Base-by-base conservation (phyloP, 2,329 filamentous ascomycete species). In the Setomelanomma holmii region DNA sequence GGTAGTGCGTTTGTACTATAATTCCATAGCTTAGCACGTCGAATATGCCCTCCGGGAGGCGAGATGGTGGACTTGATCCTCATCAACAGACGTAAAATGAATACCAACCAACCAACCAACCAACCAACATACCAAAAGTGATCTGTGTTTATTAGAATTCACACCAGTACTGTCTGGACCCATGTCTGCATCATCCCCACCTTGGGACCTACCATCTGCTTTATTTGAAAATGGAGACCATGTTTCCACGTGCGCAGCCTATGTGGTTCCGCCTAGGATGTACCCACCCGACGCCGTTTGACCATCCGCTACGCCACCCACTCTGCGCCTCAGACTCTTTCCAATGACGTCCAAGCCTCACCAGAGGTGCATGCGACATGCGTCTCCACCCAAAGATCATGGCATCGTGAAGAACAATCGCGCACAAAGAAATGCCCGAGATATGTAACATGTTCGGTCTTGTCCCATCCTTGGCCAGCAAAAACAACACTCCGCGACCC, bases 241-340 rank as follows among this genome's bases (percentile, higher is more conserved):
- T 40, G 38, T 40, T 40, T 21, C 38, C 38, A n/a, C 38, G 3
- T 40, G 20, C 20, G 17, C 11, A 40, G 17, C 19, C 38, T 20
- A 17, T 48, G 45, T 48, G 38, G 21, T 17, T 42, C 45, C 45
- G 23, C 34, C 45, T 17, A 41, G 45, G 30, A 43, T 49, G 22
- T 21, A 38, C 33, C 40, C 12, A 10, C 27, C 33, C 30, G 40
- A 14, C 14, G 21, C 41, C 23, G 40, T 50, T 44, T 39, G 30
- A 50, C 40, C 39, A 41, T 20, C 36, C 17, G 14, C 45, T 41
- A 24, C 38, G 38, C 41, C 24, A 14, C 35, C 16, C 19, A n/a
- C n/a, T n/a, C 30, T 39, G 34, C 35, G 34, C 39, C 44, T 40
- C 39, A 44, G 33, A 14, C 11, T 39, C 34, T 10, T 2, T 30